These are phyloP conservation scores for Globisporangium uncinulatum DNA, from an alignment of 352 stramenopile species.

Conservation along the genomic window DNA sequence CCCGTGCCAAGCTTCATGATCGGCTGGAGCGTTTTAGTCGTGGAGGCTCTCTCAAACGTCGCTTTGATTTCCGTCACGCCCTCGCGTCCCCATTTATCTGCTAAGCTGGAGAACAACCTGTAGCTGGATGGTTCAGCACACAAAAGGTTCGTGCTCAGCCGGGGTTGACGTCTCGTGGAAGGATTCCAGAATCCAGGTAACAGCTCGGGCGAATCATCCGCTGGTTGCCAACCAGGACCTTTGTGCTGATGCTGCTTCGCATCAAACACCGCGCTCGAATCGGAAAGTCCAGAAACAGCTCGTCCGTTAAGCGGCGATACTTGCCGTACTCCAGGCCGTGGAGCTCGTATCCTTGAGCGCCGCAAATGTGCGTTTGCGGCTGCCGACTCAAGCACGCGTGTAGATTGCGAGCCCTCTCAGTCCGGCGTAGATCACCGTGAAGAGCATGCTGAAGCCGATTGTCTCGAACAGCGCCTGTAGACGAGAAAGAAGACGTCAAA, in stretches of 20 bases:
- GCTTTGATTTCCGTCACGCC: no score
- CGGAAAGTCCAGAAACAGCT: constrained; percentile 11
- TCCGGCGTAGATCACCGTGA: constrained; percentile 2
- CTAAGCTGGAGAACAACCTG: background rate
- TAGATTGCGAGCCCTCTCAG: constrained; percentile 2
- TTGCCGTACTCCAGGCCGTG: constrained; percentile 10
- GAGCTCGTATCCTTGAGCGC: background rate
- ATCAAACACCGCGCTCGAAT: constrained; percentile 9
- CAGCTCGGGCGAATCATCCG: constrained; percentile 9
- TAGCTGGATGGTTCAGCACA: background rate
- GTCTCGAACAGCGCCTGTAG: constrained; percentile 16
- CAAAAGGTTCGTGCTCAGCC: background rate
- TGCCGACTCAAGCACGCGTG: background rate
- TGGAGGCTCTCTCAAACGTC: no score
- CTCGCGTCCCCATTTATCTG: no score
- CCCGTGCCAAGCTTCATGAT: constrained; percentile 94
- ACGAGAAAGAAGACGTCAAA: constrained; percentile 11
- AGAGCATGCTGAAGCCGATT: constrained; percentile 4
- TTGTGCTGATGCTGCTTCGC: constrained; percentile 12
- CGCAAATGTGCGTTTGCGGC: background rate
- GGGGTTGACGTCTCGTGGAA: constrained; percentile 5
- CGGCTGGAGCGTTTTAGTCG: no score
- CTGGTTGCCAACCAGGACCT: constrained; percentile 10
- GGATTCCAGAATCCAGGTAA: constrained; percentile 11
- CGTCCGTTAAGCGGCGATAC: constrained; percentile 11